Evolutionary conservation across 495 filamentous ascomycete species (phyloP).

Genomic region (Penicillium antarcticum): DNA sequence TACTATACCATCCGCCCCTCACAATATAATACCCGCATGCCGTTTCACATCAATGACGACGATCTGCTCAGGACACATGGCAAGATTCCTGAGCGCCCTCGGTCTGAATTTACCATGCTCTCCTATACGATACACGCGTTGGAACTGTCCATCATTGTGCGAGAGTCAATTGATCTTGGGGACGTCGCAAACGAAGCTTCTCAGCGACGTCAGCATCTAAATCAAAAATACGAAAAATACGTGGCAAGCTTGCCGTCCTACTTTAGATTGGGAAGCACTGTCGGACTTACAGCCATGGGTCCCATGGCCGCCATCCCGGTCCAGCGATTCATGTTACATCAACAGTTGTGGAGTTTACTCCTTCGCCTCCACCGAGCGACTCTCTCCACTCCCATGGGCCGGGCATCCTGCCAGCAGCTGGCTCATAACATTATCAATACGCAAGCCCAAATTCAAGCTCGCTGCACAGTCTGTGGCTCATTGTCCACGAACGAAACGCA

Average conservation of each 20-base stretch:
- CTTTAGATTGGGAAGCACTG: constrained; percentile 23
- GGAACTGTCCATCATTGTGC: constrained; percentile 17
- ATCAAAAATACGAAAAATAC: constrained; percentile 19
- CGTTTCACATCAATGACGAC: constrained; percentile 26
- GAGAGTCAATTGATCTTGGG: constrained; percentile 20
- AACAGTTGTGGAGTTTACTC: constrained; percentile 31
- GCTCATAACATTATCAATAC: constrained; percentile 26
- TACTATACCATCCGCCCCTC: constrained; percentile 28
- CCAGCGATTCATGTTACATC: constrained; percentile 31
- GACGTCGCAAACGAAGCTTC: background rate
- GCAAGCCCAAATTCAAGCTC: constrained; percentile 23
- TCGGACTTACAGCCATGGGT: constrained; percentile 18
- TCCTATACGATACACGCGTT: constrained; percentile 26
- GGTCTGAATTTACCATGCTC: constrained; percentile 29
- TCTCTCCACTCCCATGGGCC: constrained; percentile 13
- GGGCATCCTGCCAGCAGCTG: constrained; percentile 18
- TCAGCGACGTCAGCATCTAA: constrained; percentile 1
- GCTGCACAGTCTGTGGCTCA: constrained; percentile 24
- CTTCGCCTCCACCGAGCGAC: constrained; percentile 23
- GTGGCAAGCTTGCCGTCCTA: constrained; percentile 19
- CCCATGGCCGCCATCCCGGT: constrained; percentile 25
- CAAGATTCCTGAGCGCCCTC: constrained; percentile 19
- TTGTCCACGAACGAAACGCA: constrained; percentile 18
- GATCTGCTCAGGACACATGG: constrained; percentile 9
- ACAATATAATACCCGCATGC: constrained; percentile 23